Evolutionary conservation across 2,329 filamentous ascomycete species (phyloP).

Genomic region (Trichoderma lentiforme): DNA sequence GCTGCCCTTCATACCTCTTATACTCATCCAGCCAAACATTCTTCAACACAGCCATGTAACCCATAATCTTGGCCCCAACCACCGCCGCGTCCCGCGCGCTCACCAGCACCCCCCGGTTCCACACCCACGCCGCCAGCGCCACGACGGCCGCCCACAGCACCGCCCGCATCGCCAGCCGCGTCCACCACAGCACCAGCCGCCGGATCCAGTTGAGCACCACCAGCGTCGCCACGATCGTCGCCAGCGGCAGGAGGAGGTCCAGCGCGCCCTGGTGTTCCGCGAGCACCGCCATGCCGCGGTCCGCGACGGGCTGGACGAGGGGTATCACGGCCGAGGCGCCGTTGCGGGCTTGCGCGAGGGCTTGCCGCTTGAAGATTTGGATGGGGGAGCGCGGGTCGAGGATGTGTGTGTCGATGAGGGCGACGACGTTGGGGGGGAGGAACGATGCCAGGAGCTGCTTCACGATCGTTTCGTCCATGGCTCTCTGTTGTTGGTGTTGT

Average conservation of each 20-base stretch:
- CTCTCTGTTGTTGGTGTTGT: neutral
- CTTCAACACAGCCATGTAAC: conserved; percentile 47
- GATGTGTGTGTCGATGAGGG: conserved; percentile 46
- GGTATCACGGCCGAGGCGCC: conserved; percentile 37
- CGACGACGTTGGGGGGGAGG: conserved; percentile 44
- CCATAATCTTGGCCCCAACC: conserved; percentile 41
- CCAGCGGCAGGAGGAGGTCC: conserved; percentile 33
- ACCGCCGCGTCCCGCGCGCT: conserved; percentile 57
- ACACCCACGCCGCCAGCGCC: conserved; percentile 54
- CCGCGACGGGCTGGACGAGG: conserved; percentile 42
- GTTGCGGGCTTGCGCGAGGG: conserved; percentile 30
- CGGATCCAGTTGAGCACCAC: conserved; percentile 69
- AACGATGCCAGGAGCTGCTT: conserved; percentile 38
- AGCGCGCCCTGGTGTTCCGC: conserved; percentile 35
- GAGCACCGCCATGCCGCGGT: conserved; percentile 36
- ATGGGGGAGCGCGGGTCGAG: conserved; percentile 46
- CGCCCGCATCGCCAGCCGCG: conserved; percentile 61
- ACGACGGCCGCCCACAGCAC: conserved; percentile 62
- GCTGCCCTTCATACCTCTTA: conserved; percentile 52
- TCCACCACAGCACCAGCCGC: conserved; percentile 73
- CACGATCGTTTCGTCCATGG: conserved; percentile 33
- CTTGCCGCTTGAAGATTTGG: conserved; percentile 38
- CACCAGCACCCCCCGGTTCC: conserved; percentile 63
- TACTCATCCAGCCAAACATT: conserved; percentile 58
- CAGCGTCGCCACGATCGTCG: conserved; percentile 50